phyloP scores from a whole-genome alignment of 2,329 filamentous ascomycete species.

The Emergomyces pasteurianus region DNA sequence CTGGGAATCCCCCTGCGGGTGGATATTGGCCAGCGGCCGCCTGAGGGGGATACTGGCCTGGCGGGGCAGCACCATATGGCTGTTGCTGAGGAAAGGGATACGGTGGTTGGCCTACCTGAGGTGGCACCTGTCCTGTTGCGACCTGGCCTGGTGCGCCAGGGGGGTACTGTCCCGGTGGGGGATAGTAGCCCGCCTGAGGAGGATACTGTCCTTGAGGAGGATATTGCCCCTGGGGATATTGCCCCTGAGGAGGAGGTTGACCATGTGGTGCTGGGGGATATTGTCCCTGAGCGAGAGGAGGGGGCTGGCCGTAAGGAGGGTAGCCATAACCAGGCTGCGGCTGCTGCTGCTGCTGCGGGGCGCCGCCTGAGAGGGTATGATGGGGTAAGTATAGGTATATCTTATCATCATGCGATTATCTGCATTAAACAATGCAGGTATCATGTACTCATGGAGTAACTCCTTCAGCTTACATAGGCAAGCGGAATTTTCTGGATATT shows the following conservation, averaged over 20 bases:
- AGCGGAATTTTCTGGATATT: too few species aligned
- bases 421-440: neutral
- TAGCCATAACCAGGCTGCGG: neutral
- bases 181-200: constrained; percentile 6
- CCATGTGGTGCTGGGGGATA: neutral
- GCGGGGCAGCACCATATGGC: neutral
- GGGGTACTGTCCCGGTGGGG: neutral
- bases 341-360: neutral
- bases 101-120: neutral
- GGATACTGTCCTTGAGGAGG: constrained; percentile 17
- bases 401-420: neutral
- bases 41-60: constrained; percentile 14
- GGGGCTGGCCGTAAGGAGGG: neutral
- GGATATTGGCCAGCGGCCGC: constrained; percentile 13
- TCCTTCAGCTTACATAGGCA: neutral
- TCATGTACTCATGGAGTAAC: neutral
- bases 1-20: constrained; percentile 14
- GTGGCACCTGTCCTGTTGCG: neutral
- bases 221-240: constrained; percentile 17
- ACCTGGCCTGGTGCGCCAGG: neutral
- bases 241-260: constrained; percentile 11
- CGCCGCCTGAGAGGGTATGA: neutral
- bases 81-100: neutral
- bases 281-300: neutral
- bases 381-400: neutral